Evolutionary conservation across 345 rosid species (phyloP).

Genomic region (Dovyalis caffra): DNA sequence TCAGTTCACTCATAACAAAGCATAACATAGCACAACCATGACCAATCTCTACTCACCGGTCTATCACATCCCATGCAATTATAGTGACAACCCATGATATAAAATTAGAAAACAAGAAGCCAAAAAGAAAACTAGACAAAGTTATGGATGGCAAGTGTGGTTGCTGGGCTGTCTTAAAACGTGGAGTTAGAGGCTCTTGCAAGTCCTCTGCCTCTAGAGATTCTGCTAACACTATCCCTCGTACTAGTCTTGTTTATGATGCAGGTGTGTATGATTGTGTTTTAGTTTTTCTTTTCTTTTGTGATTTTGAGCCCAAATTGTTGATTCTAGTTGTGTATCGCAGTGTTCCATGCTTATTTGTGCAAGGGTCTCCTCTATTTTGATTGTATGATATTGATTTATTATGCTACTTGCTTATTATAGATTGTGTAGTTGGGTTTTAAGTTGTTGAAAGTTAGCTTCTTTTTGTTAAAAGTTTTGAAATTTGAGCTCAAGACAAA

Average conservation of each 20-base stretch:
- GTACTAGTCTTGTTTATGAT: slow-evolving; percentile 75
- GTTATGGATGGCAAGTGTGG: slow-evolving; percentile 52
- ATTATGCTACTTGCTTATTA: neutral
- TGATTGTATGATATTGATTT: neutral
- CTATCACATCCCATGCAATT: slow-evolving; percentile 24
- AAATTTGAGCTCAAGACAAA: neutral
- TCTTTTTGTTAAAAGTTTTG: neutral
- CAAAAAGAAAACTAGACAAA: neutral
- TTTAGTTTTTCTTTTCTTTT: neutral
- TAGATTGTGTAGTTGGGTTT: neutral
- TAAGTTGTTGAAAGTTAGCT: neutral
- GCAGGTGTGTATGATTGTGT: slow-evolving; percentile 42
- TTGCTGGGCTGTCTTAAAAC: slow-evolving; percentile 61
- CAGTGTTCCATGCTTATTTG: neutral
- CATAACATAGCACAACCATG: slow-evolving; percentile 20
- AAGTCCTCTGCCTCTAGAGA: slow-evolving; percentile 54
- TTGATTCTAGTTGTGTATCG: neutral
- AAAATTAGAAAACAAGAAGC: slow-evolving; percentile 3
- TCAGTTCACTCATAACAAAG: neutral
- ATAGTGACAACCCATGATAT: slow-evolving; percentile 19
- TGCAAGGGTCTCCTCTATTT: slow-evolving; percentile 12
- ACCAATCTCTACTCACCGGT: slow-evolving; percentile 18
- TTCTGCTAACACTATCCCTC: slow-evolving; percentile 61
- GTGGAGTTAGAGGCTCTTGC: slow-evolving; percentile 48
- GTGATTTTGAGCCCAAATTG: neutral